Evolutionary conservation across 306 rosid genomes (phyloP), one percentile per base, ranked within the genome.

Genomic region (Medicago ruthenica): DNA sequence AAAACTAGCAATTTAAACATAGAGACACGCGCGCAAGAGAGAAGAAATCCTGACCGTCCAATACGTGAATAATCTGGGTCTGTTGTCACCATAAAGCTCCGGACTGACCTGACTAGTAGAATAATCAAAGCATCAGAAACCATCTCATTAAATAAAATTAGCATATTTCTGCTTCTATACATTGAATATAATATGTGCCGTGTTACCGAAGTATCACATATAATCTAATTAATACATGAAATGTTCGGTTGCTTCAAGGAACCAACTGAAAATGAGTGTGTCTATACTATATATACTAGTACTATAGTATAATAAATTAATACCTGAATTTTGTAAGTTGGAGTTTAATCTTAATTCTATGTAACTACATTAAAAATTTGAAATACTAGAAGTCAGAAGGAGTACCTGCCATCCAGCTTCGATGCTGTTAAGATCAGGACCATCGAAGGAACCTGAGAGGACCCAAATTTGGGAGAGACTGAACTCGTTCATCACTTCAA

Each of bases 71-170:
- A 94, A 80, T 86, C 98, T 85, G 5, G 98, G 98, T 13, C 91
- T 85, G 90, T 76, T 88, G 95, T 94, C 98, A 82, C 96, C 97
- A 76, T 94, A 94, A 57, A 94, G 94, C 97, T 89, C 96, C 90
- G 98, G 98, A 94, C 98, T 94, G 91, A 89, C 98, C 98, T 94
- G 98, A 89, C 97, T 94, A 89, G 97, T 93, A 81, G 80, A 91
- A 93, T 51, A 78, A 89, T 88, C 83, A 87, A 86, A 85, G 82
- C 90, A 83, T 91, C 73, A 89, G 83, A 75, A 13, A 83, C 60
- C 16, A 63, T 67, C 74, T 74, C 3, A 27, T n/a, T 8, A 11
- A 74, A 51, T 55, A 18, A 18, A 55, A 55, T 55, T 54, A 51
- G 4, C 6, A 54, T 9, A 20, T 55, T 54, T 55, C 37, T 34